phyloP scores from a whole-genome alignment of 495 filamentous ascomycete genomes.

The Baudoinia panamericana region DNA sequence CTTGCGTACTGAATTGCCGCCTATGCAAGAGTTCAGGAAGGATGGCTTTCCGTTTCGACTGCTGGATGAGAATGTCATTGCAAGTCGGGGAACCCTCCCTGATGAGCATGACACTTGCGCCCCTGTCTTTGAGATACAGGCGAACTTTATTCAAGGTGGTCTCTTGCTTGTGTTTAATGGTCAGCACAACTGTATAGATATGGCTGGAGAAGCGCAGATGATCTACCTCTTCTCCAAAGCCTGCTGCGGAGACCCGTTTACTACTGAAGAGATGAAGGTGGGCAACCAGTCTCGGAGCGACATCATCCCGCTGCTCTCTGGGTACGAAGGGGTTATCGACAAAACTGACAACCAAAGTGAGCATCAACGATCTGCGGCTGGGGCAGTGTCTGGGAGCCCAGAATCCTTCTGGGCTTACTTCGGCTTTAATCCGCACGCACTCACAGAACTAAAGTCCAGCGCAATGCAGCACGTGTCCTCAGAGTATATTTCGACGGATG shows the following conservation, averaged over 20 bases:
- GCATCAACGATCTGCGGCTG: constrained; percentile 23
- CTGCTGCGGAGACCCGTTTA: constrained; percentile 36
- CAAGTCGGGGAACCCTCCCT: constrained; percentile 37
- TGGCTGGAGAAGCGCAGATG: constrained; percentile 39
- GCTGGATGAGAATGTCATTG: constrained; percentile 38
- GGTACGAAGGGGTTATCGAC: constrained; percentile 18
- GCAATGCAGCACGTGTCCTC: constrained; percentile 24
- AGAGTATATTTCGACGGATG: constrained; percentile 35
- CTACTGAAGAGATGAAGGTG: constrained; percentile 31
- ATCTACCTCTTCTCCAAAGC: constrained; percentile 42
- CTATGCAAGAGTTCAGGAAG: constrained; percentile 31
- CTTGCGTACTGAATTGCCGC: constrained; percentile 28
- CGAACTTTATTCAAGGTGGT: constrained; percentile 39
- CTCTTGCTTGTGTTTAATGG: constrained; percentile 36
- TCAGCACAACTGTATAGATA: constrained; percentile 42
- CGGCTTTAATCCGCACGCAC: constrained; percentile 24
- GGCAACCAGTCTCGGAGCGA: constrained; percentile 36
- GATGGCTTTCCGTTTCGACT: constrained; percentile 39
- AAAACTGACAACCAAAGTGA: constrained; percentile 27
- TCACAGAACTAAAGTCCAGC: constrained; percentile 32
- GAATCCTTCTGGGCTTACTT: constrained; percentile 35
- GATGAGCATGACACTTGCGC: constrained; percentile 18
- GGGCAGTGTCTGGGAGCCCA: constrained; percentile 3
- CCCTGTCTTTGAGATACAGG: constrained; percentile 41
- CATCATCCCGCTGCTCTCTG: constrained; percentile 34